Base-by-base conservation (phyloP, 345 rosid genomes). In the Populus alba region DNA sequence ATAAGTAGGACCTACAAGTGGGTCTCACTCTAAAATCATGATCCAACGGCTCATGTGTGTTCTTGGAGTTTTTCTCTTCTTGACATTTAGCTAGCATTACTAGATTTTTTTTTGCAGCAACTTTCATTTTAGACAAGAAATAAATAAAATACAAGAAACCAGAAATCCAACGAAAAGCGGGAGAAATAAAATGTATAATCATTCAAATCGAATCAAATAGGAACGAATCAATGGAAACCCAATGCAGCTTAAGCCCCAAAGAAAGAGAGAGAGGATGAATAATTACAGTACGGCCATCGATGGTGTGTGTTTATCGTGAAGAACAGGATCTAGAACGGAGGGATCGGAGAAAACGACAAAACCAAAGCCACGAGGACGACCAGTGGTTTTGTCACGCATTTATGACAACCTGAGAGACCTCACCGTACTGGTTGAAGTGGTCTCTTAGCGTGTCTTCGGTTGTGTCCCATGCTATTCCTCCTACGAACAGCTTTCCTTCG, bases 371-470 rank as follows among this genome's bases (percentile, higher is more conserved):
- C 81, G 80, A 70, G 84, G 79, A 8, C 81, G 75, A 18, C 81
- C 84, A n/a, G 84, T 81, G 22, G 75, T 73, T 51, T 78, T 82
- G 75, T 82, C 84, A 8, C 78, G 80, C 84, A 82, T 82, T n/a
- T 5, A 82, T 74, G 10, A 82, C 79, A 33, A 53, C 75, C 74
- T 82, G 81, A 18, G 81, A 69, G 45, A 82, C 81, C 15, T 82
- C 84, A 0, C 84, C 84, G 68, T 82, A 82, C 43, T 63, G 77
- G 33, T 12, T 11, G 66, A 81, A 81, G 78, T 81, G 73, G 75
- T 77, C 75, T 38, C 78, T 39, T 5, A 81, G 81, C 17, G 71
- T 68, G 9, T 73, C 84, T 62, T 77, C 81, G 25, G 78, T 73
- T 12, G 84, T 81, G 71, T 81, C 84, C 84, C 81, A 81, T 3